Evolutionary conservation across 176 grass and related monocot genomes (phyloP), one percentile per base, ranked within the genome.

Genomic region (Secale cereale): DNA sequence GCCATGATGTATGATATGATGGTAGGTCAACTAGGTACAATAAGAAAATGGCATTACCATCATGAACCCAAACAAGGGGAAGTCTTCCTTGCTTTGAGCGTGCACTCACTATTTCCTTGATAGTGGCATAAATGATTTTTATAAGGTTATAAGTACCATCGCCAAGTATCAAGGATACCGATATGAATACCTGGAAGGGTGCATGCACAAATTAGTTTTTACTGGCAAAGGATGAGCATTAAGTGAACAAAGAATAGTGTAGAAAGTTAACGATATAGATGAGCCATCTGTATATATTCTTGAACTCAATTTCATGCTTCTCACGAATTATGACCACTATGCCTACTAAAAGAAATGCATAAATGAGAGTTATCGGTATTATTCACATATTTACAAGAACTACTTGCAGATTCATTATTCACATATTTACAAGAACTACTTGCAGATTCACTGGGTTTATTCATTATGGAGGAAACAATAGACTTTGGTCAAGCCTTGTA

Each of bases 121-220:
- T 46, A 46, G 43, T 46, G 1, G 43, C 3, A 15, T 46, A 46
- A 4, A 46, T 46, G 4, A 46, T 15, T 46, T 46, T 46, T 12
- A 46, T 46, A 13, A 46, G 43, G 43, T 46, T 46, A 46, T 13
- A 46, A 46, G 43, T 15, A 46, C 43, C 43, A 46, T 46, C 43
- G 15, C 43, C 43, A 46, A 15, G 43, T 46, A 46, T 94, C 86
- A 94, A 80, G 66, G 92, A 89, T 26, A 91, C 87, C 36, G 86
- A 88, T 89, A 94, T 94, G 71, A 94, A 94, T 67, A 91, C 92
- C 92, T 94, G 56, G 60, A 81, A 48, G 5, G 4, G 48, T 37
- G 74, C 66, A 25, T 26, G 67, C 8, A 27, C 33, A 70, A 15
- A 4, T 81, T 81, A 81, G 62, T 36, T 54, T 50, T 74, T 81